Percentiles rank a stretch among this genome's conserved stretches.
These are phyloP conservation scores for Teunomyces lycoperdinae DNA, from an alignment of 805 yeast species.

Conservation along the genomic window DNA sequence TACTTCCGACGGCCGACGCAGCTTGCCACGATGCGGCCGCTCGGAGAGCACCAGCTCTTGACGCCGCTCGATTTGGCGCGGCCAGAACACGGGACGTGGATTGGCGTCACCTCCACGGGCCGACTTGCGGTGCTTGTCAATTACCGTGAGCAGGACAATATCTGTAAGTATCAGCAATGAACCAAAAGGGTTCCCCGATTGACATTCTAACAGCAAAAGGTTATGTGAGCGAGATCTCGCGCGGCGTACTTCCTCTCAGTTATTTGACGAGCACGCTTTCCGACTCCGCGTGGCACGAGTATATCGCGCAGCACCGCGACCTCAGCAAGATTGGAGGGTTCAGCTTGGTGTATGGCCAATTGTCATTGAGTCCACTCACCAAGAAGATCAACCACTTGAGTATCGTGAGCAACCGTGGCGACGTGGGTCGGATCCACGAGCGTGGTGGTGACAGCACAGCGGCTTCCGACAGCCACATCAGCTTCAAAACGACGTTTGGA, in stretches of 20 bases:
- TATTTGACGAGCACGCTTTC: constrained; percentile 36
- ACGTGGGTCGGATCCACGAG: constrained; percentile 31
- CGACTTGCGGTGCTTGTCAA: constrained; percentile 74
- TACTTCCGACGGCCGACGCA: constrained; percentile 70
- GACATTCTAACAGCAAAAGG: constrained; percentile 15
- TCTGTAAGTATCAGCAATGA: constrained; percentile 1
- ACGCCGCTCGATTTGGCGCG: constrained; percentile 76
- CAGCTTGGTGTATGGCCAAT: constrained; percentile 54
- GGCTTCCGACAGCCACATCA: constrained; percentile 17
- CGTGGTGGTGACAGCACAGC: not conserved
- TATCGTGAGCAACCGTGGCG: constrained; percentile 51
- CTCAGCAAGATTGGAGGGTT: constrained; percentile 56
- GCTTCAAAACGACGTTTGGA: constrained; percentile 44
- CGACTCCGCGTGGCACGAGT: constrained; percentile 44
- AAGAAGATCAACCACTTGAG: constrained; percentile 34
- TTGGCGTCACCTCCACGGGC: constrained; percentile 63
- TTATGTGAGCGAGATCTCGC: constrained; percentile 38
- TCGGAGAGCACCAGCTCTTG: constrained; percentile 42
- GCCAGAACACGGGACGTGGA: constrained; percentile 86
- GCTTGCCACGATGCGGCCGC: constrained; percentile 38
- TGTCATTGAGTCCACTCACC: constrained; percentile 22
- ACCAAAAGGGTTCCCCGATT: not conserved
- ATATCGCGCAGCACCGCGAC: constrained; percentile 3
- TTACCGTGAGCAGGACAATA: constrained; percentile 48
- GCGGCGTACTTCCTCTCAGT: constrained; percentile 51